Evolutionary conservation across 176 grass and related monocot genomes (phyloP).

Genomic region (Miscanthus lutarioriparius): DNA sequence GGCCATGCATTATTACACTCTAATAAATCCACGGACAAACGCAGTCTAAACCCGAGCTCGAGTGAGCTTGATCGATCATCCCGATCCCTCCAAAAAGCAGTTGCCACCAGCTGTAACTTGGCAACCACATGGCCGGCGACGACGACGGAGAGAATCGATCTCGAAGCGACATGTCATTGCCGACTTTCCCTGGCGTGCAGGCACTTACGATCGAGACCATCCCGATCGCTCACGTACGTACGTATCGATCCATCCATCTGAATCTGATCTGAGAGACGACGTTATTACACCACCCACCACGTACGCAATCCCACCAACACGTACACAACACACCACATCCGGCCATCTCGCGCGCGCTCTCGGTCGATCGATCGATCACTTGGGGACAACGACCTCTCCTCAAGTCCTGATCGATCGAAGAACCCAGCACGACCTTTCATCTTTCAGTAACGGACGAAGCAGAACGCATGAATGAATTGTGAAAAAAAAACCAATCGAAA

Average conservation of each 20-base stretch:
- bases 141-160: background rate
- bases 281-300: conserved; percentile 2
- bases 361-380: background rate
- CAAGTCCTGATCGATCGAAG: background rate
- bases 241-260: conserved; percentile 3
- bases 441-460: background rate
- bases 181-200: conserved; percentile 35
- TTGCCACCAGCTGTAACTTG: background rate
- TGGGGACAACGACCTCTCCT: conserved; percentile 16
- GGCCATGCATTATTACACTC: background rate
- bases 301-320: conserved; percentile 23
- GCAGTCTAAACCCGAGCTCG: background rate
- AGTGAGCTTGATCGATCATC: background rate
- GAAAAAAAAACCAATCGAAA: background rate
- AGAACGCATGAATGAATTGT: background rate
- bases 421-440: background rate
- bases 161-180: conserved; percentile 39
- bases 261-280: background rate
- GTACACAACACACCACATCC: conserved; percentile 6
- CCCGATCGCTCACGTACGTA: conserved; percentile 8
- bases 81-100: conserved; percentile 14
- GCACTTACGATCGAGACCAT: conserved; percentile 24
- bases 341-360: too few species aligned
- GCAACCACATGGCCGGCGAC: background rate
- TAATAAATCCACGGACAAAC: background rate